These are phyloP conservation scores for Rhinocladiella similis DNA, from an alignment of 2,329 filamentous ascomycete genomes.

Conservation along the genomic window DNA sequence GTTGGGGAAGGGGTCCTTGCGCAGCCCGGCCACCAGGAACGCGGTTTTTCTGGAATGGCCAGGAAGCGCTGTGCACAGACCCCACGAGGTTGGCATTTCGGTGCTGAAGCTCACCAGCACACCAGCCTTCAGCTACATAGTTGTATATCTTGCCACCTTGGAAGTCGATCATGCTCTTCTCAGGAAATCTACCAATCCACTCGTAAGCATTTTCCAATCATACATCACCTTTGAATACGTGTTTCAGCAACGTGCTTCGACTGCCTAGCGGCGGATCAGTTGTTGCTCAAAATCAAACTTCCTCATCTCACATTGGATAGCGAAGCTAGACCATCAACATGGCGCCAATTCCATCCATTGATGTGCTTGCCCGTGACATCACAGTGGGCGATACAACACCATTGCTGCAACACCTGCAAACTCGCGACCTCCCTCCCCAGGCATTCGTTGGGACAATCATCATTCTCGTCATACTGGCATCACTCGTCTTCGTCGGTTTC, in stretches of 20 bases:
- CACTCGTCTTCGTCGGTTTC: constrained; percentile 4
- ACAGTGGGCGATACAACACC: neutral
- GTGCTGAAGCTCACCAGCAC: neutral
- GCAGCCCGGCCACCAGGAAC: neutral
- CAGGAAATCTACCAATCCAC: no score
- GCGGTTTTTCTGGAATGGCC: constrained; percentile 1
- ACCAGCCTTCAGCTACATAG: neutral
- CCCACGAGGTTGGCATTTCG: neutral
- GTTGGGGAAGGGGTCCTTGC: neutral
- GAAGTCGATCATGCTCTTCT: no score
- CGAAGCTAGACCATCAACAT: neutral
- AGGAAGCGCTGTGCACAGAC: neutral
- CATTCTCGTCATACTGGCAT: constrained; percentile 7
- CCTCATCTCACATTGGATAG: no score
- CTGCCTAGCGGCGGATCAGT: no score
- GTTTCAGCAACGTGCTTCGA: no score
- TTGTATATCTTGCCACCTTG: no score
- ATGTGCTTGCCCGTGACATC: neutral
- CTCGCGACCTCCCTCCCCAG: constrained; percentile 2
- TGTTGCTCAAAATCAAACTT: no score
- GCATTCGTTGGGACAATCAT: constrained; percentile 7
- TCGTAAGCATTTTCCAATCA: no score
- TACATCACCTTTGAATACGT: no score
- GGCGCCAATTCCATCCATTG: constrained; percentile 13
- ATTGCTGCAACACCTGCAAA: neutral